A percentile compares a stretch with the other conserved stretches of the same genome.
Conservation (phyloP, 352 stramenopile species). For the Phytopythium kandeliae region DNA sequence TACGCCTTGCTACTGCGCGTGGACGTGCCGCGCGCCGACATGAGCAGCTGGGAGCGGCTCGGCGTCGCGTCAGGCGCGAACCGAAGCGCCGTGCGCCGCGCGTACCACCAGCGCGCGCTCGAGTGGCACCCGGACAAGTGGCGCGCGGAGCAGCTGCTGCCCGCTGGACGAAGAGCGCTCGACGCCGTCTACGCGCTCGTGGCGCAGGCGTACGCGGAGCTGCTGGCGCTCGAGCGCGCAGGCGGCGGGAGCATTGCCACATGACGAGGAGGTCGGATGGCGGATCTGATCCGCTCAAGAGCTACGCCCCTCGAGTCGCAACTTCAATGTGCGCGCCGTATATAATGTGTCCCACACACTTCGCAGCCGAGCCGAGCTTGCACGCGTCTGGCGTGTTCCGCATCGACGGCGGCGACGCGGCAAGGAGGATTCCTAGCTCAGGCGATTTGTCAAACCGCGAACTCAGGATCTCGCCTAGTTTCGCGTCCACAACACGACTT, state of each 20-base stretch:
- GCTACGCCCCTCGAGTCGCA: too few relatives aligned
- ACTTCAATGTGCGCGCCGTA: background rate
- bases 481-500: background rate
- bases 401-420: background rate
- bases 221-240: conserved; percentile 9
- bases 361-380: too few relatives aligned
- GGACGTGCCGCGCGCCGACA: conserved; percentile 28
- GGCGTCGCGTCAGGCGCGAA: conserved; percentile 34
- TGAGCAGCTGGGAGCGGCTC: conserved; percentile 45
- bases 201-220: conserved; percentile 39
- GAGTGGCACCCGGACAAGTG: conserved; percentile 77
- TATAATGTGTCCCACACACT: background rate
- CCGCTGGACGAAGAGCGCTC: conserved; percentile 23
- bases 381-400: too few relatives aligned
- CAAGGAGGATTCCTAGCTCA: conserved; percentile 8
- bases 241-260: background rate
- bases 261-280: too few relatives aligned
- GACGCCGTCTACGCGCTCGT: conserved; percentile 34
- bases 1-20: conserved; percentile 47
- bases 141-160: conserved; percentile 16
- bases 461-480: background rate
- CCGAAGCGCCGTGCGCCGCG: conserved; percentile 37
- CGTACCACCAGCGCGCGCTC: conserved; percentile 54
- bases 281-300: too few relatives aligned
- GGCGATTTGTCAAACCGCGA: conserved; percentile 4